Conservation (phyloP, 257 asterid genomes). For the Solanum corneliomulleri region DNA sequence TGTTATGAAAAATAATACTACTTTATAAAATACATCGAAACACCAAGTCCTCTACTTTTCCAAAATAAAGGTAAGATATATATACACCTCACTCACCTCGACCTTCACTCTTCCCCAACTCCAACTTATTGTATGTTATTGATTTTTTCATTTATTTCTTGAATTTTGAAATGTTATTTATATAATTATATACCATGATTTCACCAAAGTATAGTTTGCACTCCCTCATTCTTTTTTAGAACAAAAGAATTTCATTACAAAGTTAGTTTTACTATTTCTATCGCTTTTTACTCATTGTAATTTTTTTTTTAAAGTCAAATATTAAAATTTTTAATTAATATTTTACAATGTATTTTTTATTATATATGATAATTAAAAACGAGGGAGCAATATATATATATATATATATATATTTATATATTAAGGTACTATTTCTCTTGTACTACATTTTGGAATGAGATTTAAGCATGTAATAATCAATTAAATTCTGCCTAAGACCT, state of each 20-base stretch:
- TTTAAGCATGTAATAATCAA: neutral
- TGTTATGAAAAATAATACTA: no score
- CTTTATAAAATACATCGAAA: no score
- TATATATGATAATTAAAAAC: no score
- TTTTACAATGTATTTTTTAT: no score
- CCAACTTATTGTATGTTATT: neutral
- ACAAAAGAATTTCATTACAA: neutral
- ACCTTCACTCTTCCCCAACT: fast-evolving
- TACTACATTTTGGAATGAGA: neutral
- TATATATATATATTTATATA: no score
- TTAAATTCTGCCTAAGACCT: neutral
- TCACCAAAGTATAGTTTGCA: neutral
- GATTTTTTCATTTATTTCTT: neutral
- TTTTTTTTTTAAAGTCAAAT: no score
- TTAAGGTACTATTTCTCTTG: neutral
- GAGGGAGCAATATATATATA: no score
- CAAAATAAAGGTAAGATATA: neutral
- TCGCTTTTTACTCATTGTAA: no score
- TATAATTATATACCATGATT: neutral
- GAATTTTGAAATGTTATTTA: neutral
- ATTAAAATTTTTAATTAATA: fast-evolving
- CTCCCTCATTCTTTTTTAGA: neutral
- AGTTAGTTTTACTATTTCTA: neutral
- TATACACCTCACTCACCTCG: neutral
- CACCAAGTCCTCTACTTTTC: no score